Conservation (phyloP, 805 yeast genomes). For the Saturnispora galanensis region DNA sequence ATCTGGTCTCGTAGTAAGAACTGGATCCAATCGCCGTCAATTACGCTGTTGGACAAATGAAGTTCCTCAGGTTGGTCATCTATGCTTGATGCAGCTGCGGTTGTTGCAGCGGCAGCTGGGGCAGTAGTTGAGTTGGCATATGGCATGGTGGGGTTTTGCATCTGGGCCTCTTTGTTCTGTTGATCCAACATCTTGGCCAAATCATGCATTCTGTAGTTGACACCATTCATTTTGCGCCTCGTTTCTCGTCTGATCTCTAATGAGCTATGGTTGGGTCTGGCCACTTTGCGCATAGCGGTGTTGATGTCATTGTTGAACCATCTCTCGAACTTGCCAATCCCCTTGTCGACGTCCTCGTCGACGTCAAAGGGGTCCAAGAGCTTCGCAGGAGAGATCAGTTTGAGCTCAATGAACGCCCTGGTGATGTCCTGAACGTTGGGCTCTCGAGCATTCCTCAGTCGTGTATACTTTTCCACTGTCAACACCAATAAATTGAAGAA, state of each 20-base stretch:
- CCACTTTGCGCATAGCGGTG: conserved; percentile 31
- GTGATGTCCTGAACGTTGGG: conserved; percentile 53
- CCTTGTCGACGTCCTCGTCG: conserved; percentile 34
- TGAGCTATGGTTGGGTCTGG: conserved; percentile 25
- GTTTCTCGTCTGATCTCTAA: conserved; percentile 18
- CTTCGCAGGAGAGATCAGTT: conserved; percentile 50
- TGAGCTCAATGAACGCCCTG: conserved; percentile 56
- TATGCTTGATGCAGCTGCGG: not conserved
- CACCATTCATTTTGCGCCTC: conserved; percentile 15
- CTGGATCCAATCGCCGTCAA: conserved; percentile 28
- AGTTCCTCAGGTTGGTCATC: not conserved
- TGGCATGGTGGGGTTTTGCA: conserved; percentile 17
- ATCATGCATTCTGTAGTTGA: conserved; percentile 24
- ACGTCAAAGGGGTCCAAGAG: conserved; percentile 46
- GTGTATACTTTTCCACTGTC: conserved; percentile 42
- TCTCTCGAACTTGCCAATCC: conserved; percentile 40
- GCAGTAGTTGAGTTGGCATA: conserved; percentile 7
- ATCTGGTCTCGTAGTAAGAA: conserved; percentile 22
- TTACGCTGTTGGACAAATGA: conserved; percentile 11
- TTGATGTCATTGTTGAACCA: conserved; percentile 46
- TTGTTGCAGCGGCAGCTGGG: not conserved
- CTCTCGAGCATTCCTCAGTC: conserved; percentile 31
- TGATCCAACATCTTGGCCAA: conserved; percentile 26
- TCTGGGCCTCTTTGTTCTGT: conserved; percentile 20
- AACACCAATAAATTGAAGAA: conserved; percentile 46